Base-by-base conservation (phyloP, 2,329 filamentous ascomycete genomes). In the Microdochium nivale region DNA sequence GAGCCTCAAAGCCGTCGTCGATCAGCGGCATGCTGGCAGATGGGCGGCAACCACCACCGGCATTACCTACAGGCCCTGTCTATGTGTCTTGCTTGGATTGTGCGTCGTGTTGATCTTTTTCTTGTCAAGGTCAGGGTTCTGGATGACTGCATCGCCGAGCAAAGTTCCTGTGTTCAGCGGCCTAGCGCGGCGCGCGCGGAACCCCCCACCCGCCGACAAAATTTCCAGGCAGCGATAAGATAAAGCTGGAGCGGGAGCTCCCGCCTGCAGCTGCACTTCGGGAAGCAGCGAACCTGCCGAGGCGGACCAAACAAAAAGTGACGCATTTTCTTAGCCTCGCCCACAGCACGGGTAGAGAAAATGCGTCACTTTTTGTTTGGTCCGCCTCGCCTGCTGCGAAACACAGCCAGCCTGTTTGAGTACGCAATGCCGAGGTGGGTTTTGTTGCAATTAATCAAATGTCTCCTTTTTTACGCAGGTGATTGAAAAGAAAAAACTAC, bases 1-100 rank as follows among this genome's bases (percentile, higher is more conserved):
- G 77, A 64, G 81, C 81, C 70, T 84, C 80, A 62, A 84, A 85
- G 60, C 79, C 80, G 67, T 83, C 79, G 66, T 83, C 80, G 56
- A 79, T 71, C 57, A 70, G 65, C 61, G 74, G 70, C 79, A 82
- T 83, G 52, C 59, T 71, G 60, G 51, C 50, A 47, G 48, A 47
- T 25, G 25, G 46, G 13, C 46, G 23, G 40, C 40, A 7, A 40
- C 35, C 35, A 44, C 27, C 27, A 44, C 40, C 40, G 40, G 23
- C 40, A 44, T 44, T 19, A 44, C 40, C 40, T 44, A 23, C 40
- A 24, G 27, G 21, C 40, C 40, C 40, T 44, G 40, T 44, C n/a
- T n/a, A n/a, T 16, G 16, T 44, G 40, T 3, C 21, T 44, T 21
- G 40, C n/a, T n/a, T n/a, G n/a, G n/a, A n/a, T 16, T 40, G 35